Evolutionary conservation across 345 rosid genomes (phyloP), one percentile per base, ranked within the genome.

Genomic region (Corchorus capsularis): DNA sequence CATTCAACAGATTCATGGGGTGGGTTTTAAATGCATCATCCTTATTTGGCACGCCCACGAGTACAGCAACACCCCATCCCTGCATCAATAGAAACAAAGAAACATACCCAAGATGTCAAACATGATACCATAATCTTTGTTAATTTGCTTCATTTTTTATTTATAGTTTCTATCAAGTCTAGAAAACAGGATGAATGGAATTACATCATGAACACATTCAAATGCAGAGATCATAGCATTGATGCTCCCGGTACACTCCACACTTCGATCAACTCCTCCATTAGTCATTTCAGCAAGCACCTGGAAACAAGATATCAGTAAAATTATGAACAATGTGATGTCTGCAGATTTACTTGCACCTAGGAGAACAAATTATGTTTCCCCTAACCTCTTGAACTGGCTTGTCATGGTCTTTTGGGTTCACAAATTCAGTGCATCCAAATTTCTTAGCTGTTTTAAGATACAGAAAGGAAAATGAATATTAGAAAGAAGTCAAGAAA

Each of bases 21-120:
- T 86, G 87, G 8, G 88, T 85, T 72, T 85, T 86, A 84, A 86
- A 86, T 2, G 74, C 82, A 5, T 71, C 92, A 19, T 86, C 87
- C 75, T 88, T 88, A 79, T 66, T 74, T 0, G 90, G 92, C 22
- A 85, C 82, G 0, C 90, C 88, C 0, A 86, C 92, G 2, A 88
- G 81, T 13, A 83, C 86, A 61, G 86, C 87, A 12, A 88, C 88
- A 11, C 92, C 88, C 87, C 87, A 85, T 1, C 87, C 88, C 92
- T 88, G 82, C 56, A 4, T 50, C 9, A 54, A 1, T 2, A 72
- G 3, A n/a, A 47, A 16, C 49, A 11, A 35, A 39, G 34, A n/a
- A 1, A 4, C 17, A 6, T 39, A 39, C 6, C 43, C 43, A 39
- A 39, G 2, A 5, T 63, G 32, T 32, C 19, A 35, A 2, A 13